Percentiles rank a stretch among this genome's conserved stretches.
These are phyloP conservation scores for Epicoccum nigrum DNA, from an alignment of 2,329 filamentous ascomycete genomes.

Conservation along the genomic window DNA sequence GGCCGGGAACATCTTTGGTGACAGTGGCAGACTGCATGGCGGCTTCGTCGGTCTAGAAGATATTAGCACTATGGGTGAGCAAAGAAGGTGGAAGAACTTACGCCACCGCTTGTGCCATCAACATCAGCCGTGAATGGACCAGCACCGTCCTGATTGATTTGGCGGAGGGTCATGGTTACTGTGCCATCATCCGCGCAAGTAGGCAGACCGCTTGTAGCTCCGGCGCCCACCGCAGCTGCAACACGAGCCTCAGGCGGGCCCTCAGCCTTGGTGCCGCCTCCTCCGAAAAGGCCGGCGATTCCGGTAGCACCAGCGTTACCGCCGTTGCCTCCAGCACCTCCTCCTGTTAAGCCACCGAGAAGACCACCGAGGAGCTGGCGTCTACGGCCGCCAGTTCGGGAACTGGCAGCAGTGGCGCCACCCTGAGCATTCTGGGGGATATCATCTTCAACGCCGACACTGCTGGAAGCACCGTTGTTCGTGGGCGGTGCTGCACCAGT, in stretches of 20 bases:
- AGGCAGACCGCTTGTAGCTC: constrained; percentile 62
- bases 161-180: constrained; percentile 68
- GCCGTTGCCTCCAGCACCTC: constrained; percentile 30
- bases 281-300: constrained; percentile 39
- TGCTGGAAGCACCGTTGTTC: constrained; percentile 39
- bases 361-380: constrained; percentile 44
- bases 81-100: background rate
- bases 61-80: background rate
- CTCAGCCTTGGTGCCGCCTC: constrained; percentile 55
- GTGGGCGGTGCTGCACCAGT: constrained; percentile 34
- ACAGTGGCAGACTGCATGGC: constrained; percentile 68
- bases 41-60: constrained; percentile 54
- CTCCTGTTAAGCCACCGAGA: constrained; percentile 41
- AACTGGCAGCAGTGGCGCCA: background rate
- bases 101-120: constrained; percentile 68
- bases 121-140: constrained; percentile 67
- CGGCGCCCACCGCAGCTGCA: constrained; percentile 60
- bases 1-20: constrained; percentile 66
- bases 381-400: constrained; percentile 20
- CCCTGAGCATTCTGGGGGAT: constrained; percentile 26
- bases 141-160: constrained; percentile 73
- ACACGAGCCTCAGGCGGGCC: constrained; percentile 61
- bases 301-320: constrained; percentile 36
- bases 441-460: constrained; percentile 44
- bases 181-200: constrained; percentile 66